Evolutionary conservation across 2,329 filamentous ascomycete genomes (phyloP), one percentile per base, ranked within the genome.

Genomic region (Eurotiales sp.): DNA sequence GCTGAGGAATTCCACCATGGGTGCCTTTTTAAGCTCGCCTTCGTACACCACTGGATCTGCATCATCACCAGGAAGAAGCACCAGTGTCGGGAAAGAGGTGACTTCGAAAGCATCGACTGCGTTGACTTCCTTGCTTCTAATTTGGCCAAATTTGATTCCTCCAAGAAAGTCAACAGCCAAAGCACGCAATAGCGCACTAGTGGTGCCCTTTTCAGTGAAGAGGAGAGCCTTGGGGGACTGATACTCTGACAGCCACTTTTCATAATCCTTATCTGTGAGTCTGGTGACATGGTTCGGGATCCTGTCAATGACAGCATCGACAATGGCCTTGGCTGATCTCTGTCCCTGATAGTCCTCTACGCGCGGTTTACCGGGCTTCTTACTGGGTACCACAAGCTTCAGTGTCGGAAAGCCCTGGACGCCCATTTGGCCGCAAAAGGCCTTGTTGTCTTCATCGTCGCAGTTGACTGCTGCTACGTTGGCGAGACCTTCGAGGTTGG

Each of bases 401-500:
- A 99, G 78, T 0, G 93, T 97, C 1, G 93, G 93, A 74, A 96
- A 99, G 53, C 93, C 93, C 73, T 96, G 80, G 5, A 99, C 82
- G 50, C 90, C 92, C 82, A 96, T 88, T 59, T 78, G 73, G 42
- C 86, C 84, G 69, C 93, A 99, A 59, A 96, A 81, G 2, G 79
- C 77, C 76, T 97, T 97, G 79, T 97, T 99, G 58, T 78, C 74
- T 49, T 96, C 92, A 27, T 95, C 90, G 64, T 99, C 92, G 71
- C 93, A 99, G 72, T 99, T 88, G 58, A 99, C 78, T 50, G 95
- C 93, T 43, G 90, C 93, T 37, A 99, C 92, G 64, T 96, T 95
- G 62, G 90, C 93, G 12, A 97, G 80, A 12, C 93, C 93, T n/a
- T 87, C 82, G 53, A 99, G 85, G 62, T 85, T 90, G 63, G 86